Evolutionary conservation across 139 green algal genomes (phyloP), one percentile per base, ranked within the genome.

Genomic region (Tetraselmis striata): DNA sequence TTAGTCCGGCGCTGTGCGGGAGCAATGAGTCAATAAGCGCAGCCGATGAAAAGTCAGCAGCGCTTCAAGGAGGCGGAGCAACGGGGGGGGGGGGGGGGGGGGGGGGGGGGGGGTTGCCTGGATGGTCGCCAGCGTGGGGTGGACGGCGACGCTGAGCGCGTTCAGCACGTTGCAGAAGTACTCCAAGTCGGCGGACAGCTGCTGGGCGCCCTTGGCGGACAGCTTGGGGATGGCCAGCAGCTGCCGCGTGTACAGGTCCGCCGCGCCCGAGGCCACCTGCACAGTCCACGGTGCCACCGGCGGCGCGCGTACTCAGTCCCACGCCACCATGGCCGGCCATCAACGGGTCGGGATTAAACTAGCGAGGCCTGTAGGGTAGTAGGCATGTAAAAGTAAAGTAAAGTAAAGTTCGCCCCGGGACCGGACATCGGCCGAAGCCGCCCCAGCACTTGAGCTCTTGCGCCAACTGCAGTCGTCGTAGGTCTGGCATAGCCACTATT

Each of bases 91-190:
- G 45, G 11, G 45, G 18, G 45, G 11, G 45, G 45, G 11, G 18
- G 5, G 45, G 11, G 18, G 5, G 45, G 11, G 18, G 45, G 45
- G 18, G 45, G 45, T 67, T 18, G 18, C 86, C 82, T 95, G 93
- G 86, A 92, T 88, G 31, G 93, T 95, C 1, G 86, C 86, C 59
- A 98, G 87, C 11, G 77, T 31, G 1, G 91, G 67, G 5, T 93
- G 91, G 27, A 93, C 86, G 24, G 83, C 81, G 28, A 96, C 89
- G 11, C 92, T 92, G 59, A 98, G 89, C 28, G 95, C 95, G 25
- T 83, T 81, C 83, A 98, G 91, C 29, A 98, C 92, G 81, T 98
- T 98, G 83, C 85, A 90, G 31, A 98, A 95, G 93, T 98, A 98
- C 83, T 98, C 95, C 32, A 96, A 84, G 82, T 98, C 95, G 5